Evolutionary conservation across 768 basidiomycete genomes (phyloP), one percentile per base, ranked within the genome.

Genomic region (Russula brevipes): DNA sequence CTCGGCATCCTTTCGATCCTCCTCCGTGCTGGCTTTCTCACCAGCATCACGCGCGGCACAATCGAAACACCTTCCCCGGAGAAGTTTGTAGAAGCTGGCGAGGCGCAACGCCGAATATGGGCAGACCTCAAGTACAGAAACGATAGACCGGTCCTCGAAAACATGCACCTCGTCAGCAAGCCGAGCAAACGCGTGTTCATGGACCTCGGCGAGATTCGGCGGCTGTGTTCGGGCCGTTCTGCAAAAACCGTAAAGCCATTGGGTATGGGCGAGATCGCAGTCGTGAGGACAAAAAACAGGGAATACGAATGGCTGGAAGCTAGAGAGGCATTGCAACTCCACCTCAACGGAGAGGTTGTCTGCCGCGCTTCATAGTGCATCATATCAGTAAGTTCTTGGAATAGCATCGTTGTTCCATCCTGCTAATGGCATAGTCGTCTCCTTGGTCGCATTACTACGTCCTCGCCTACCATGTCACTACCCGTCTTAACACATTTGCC

Each of bases 41-140:
- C 87, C 57, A 87, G 81, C 71, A 69, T 98, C 63, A 89, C 91
- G 2, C 86, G 92, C 35, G 94, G 94, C 3, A 89, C 90, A 38
- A 74, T 83, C 62, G 75, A 79, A 7, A 76, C 78, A 0, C 85
- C 94, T 2, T 82, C 82, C 17, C 94, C 94, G 0, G 65, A 70
- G 4, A 78, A 78, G 12, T 98, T 94, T 72, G 69, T 77, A 60
- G 66, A 70, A 2, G 86, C 81, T 11, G 77, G 80, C 64, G 84
- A 87, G 36, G 80, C 85, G 1, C 81, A 93, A 60, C 81, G 82
- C 38, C 85, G 94, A 42, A 90, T 98, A 75, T 97, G 96, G 94
- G 91, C 91, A 2, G 85, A 87, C 55, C 85, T 98, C 67, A 99
- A 99, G 76, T 95, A 96, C 77, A 84, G 96, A 54, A 86, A 92